Base-by-base conservation (phyloP, 805 yeast genomes). In the Vanderwaltozyma polyspora region DNA sequence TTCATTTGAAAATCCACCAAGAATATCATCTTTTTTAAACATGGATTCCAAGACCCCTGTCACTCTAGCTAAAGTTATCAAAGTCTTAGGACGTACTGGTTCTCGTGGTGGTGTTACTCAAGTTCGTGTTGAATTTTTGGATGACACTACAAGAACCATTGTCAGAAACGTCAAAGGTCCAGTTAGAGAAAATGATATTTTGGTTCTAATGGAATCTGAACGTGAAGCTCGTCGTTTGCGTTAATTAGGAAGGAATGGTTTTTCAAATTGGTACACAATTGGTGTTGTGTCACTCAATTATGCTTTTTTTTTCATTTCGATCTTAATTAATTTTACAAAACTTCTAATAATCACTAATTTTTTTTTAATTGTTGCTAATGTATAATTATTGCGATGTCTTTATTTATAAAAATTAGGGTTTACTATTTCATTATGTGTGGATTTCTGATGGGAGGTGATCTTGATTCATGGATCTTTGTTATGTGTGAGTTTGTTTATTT, bases 91-190 rank as follows among this genome's bases (percentile, higher is more conserved):
- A 70, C 89, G 98, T 75, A 89, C 98, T 80, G 98, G 98, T 68
- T 89, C 98, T 68, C 89, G 97, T 76, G 97, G 97, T 82, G 95
- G 95, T 77, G 95, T 84, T 70, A 84, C 94, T 72, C 95, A 84
- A 72, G 95, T 85, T 71, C 84, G 95, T 71, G 95, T 84, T 63
- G 94, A 84, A 72, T 85, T 84, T 79, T 74, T 84, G 66, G 95
- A 85, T 63, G 95, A 85, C 68, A 74, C 87, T 63, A 74, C 91
- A 70, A 82, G 95, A 77, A 80, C 91, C 63, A 84, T 84, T 61
- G 93, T 84, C 76, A 83, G 95, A 79, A 84, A 84, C 79, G 95
- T 84, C 69, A 84, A 84, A 71, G 94, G 95, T 64, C 94, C 95
- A 67, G 95, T 84, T 68, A 82, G 95, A 70, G 94, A 84, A 72